phyloP scores from a whole-genome alignment of 2,329 filamentous ascomycete genomes.

The Fusarium sp. region DNA sequence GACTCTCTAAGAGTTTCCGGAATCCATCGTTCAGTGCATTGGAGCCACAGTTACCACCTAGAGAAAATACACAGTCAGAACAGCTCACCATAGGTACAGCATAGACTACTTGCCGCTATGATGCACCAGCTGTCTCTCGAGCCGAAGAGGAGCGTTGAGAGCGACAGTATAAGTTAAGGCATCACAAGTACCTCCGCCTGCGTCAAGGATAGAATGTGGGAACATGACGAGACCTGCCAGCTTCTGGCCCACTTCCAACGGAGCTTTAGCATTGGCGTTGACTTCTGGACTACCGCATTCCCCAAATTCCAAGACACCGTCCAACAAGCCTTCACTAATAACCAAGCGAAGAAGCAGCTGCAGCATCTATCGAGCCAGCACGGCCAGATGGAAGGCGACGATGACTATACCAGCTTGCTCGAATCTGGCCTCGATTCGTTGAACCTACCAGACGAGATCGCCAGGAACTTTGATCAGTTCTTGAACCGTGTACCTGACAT shows the following conservation, averaged over 20 bases:
- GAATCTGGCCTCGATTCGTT: background rate
- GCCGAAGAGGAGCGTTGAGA: background rate
- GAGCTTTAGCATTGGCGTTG: background rate
- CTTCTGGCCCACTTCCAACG: background rate
- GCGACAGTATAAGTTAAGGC: background rate
- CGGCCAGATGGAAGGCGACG: background rate
- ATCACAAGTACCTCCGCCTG: background rate
- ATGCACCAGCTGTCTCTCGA: background rate
- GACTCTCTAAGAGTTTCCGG: accelerated
- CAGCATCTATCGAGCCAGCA: background rate
- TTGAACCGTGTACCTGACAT: background rate
- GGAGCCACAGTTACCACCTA: background rate
- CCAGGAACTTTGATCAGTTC: background rate
- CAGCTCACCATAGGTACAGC: no score
- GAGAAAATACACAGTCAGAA: no score
- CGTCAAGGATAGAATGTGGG: background rate
- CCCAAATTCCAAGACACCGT: background rate
- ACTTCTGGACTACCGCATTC: accelerated
- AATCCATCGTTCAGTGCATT: background rate
- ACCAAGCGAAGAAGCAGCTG: background rate
- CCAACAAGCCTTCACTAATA: background rate
- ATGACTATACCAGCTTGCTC: accelerated
- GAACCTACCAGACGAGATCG: background rate
- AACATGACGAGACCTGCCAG: accelerated
- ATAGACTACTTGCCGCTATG: no score